A percentile compares a stretch with the other conserved stretches of the same genome.
Evolutionary conservation across 192 early-diverging fungal genomes (phyloP).

Genomic region (Coemansia sp.): DNA sequence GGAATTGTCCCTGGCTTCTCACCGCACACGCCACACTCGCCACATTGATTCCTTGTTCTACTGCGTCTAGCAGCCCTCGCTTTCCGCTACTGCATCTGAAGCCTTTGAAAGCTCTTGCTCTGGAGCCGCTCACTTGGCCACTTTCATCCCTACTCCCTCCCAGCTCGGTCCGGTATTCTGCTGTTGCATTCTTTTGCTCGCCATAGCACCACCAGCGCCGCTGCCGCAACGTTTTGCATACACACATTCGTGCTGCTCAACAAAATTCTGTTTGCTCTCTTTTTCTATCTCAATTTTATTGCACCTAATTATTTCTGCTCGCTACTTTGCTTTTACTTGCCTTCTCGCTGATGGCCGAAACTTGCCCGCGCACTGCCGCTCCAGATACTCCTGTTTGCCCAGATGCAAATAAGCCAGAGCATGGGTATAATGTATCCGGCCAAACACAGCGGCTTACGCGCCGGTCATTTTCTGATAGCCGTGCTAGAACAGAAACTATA

Average conservation of each 20-base stretch:
- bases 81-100: not conserved
- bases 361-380: not conserved
- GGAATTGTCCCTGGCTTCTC: slow-evolving; percentile 14
- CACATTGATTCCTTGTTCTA: slow-evolving; percentile 33
- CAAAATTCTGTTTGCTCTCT: not conserved
- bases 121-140: slow-evolving; percentile 2
- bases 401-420: not conserved
- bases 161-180: slow-evolving; percentile 5
- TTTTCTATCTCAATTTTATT: too few relatives aligned
- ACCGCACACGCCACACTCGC: slow-evolving; percentile 52
- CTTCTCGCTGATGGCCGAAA: not conserved
- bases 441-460: slow-evolving; percentile 11
- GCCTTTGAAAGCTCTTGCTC: slow-evolving; percentile 8
- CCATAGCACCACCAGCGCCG: slow-evolving; percentile 1
- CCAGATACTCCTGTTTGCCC: not conserved
- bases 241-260: not conserved
- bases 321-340: not conserved
- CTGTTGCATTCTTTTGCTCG: not conserved
- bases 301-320: not conserved
- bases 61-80: slow-evolving; percentile 10
- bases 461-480: slow-evolving; percentile 33
- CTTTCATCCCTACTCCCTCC: slow-evolving; percentile 9
- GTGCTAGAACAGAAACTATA: not conserved
- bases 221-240: not conserved
- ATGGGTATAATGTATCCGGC: not conserved